Evolutionary conservation across 805 yeast species (phyloP), one percentile per base, ranked within the genome.

Genomic region (Candida pseudoglaebosa): DNA sequence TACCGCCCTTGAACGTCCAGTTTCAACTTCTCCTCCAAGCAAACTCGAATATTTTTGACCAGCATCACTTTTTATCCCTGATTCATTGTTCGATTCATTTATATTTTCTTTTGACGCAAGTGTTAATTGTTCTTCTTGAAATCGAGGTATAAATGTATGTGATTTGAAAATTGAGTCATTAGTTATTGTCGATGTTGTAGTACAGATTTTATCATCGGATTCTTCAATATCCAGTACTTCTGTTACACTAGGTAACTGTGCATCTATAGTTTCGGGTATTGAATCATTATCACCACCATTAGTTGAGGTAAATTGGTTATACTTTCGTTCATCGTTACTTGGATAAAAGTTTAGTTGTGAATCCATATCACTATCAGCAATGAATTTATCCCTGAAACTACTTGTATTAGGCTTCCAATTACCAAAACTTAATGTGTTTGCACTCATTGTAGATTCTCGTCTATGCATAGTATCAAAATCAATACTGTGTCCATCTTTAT

Each of bases 361-460:
- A 46, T 61, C 74, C 36, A 65, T 67, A 32, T 67, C 72, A 32
- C 62, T 62, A 37, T 65, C 73, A 44, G 57, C 61, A 30, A 74
- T 73, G 40, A 74, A 74, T 37, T 68, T 70, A 42, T 73, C 78
- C 37, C 80, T 59, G 50, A 54, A 73, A 28, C 60, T 61, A 22
- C 60, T 64, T 6, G 82, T 78, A 48, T 78, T 74, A 2, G 84
- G 84, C 50, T 69, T 71, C 84, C 85, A 79, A 19, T 60, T 60
- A 2, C 80, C 80, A 60, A 75, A 61, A 40, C 65, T 71, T 31
- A 75, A 56, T 2, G 67, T 67, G 30, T 48, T 53, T 14, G 57
- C 58, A 50, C 48, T 64, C 53, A 57, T 53, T 7, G 69, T 57
- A 1, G 72, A 66, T 8, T 47, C 60, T 37, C 70, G 47, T 41